Evolutionary conservation across 2,329 filamentous ascomycete species (phyloP), one percentile per base, ranked within the genome.

Genomic region (Fusarium annulatum): DNA sequence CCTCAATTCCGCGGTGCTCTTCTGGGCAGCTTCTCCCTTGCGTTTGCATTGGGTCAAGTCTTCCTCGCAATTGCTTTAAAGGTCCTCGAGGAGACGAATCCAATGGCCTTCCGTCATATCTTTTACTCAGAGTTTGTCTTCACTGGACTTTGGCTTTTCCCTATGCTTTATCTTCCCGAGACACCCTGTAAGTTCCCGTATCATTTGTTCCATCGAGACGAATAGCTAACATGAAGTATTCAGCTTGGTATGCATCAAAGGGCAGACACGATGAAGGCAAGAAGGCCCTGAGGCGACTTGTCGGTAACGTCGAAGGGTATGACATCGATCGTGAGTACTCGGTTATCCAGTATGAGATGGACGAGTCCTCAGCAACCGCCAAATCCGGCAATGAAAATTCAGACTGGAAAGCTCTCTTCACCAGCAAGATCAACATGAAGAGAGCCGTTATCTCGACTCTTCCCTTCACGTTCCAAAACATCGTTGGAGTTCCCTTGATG

Each of bases 1-100:
- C 30, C 41, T 67, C 46, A 69, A 42, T 41, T 69, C 61, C 12
- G 69, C 57, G 53, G 53, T 26, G 53, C 53, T 30, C 53, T 56
- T 3, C 38, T 71, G 19, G 69, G 69, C 4, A 71, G 69, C 16
- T 56, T 56, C 49, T 52, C 49, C 33, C 33, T 52, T 36, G 49
- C 33, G 5, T 52, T 52, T 14, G 33, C 49, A 0, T 26, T 52
- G 5, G 33, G 49, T 3, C 49, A 52, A 36, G 49, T 52, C 12
- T 52, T 52, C 3, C 49, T 52, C 7, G 33, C 49, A 18, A 52
- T 52, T 36, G 33, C 49, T 7, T n/a, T 52, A 0, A 36, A 36
- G 49, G 49, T 26, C 18, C 49, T 52, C 2, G 16, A 52, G 6
- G 49, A 52, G 23, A 52, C 49, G 7, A 52, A 23, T 2, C 49